These are phyloP conservation scores for Ophiostoma populinum DNA, from an alignment of 2,329 filamentous ascomycete genomes.

Conservation along the genomic window DNA sequence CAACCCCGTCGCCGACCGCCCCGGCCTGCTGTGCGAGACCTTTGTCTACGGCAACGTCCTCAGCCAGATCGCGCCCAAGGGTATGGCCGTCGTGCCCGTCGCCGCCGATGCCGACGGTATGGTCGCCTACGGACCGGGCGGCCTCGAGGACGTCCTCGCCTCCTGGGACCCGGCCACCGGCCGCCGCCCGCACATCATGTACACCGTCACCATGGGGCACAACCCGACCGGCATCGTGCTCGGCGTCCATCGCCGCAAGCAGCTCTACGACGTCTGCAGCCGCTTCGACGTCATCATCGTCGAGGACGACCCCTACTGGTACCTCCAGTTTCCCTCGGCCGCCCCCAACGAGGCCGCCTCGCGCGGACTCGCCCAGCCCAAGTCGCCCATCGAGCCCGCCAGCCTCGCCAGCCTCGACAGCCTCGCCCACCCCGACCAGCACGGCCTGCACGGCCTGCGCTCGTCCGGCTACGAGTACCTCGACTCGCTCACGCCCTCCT, in stretches of 20 bases:
- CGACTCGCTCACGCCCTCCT: constrained; percentile 70
- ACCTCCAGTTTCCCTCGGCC: constrained; percentile 71
- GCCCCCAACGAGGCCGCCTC: constrained; percentile 32
- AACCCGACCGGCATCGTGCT: constrained; percentile 72
- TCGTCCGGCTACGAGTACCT: constrained; percentile 57
- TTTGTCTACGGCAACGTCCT: constrained; percentile 70
- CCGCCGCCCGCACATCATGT: constrained; percentile 66
- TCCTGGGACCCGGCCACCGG: constrained; percentile 68
- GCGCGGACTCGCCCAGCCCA: constrained; percentile 20
- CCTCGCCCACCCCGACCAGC: not conserved
- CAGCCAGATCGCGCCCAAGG: constrained; percentile 46
- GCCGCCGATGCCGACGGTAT: constrained; percentile 68
- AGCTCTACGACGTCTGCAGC: constrained; percentile 65
- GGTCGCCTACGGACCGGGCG: constrained; percentile 53
- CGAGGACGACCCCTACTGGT: constrained; percentile 95
- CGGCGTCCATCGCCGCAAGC: constrained; percentile 53
- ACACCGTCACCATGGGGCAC: constrained; percentile 75
- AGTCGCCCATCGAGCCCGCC: constrained; percentile 12
- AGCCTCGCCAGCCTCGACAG: too few species aligned
- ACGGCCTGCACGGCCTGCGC: constrained; percentile 16
- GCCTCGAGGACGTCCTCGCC: constrained; percentile 58
- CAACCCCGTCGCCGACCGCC: constrained; percentile 49
- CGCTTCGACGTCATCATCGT: constrained; percentile 80
- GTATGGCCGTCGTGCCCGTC: constrained; percentile 57
- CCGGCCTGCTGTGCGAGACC: constrained; percentile 62